Evolutionary conservation across 257 asterid genomes (phyloP), one percentile per base, ranked within the genome.

Genomic region (Solanum boliviense): DNA sequence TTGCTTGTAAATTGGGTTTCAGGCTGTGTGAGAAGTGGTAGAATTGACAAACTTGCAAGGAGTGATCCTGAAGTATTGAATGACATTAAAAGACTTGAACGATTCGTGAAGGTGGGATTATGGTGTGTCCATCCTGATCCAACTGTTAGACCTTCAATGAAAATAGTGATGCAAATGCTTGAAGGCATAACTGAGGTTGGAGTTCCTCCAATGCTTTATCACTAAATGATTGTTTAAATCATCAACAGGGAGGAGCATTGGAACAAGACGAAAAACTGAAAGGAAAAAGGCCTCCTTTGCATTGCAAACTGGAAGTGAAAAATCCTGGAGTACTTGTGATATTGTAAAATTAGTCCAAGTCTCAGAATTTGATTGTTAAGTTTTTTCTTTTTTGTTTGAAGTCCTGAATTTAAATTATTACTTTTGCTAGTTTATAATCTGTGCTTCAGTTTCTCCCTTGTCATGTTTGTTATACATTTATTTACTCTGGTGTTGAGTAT

Each of bases 61-160:
- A n/a, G 31, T 65, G 88, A 84, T 65, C 86, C 52, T 11, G 88
- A 88, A 29, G 16, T 71, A n/a, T 36, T 38, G 81, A 85, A 81
- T 65, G 88, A 85, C 25, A n/a, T 88, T 73, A 88, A 41, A 68
- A 70, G 60, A 48, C n/a, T 88, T 32, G 86, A 88, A 70, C 48
- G 73, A 85, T 44, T 88, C 1, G 81, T 84, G 2, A 88, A 38
- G 84, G 83, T 85, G 34, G 90, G 83, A 58, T 36, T 88, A 9
- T 88, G 90, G 90, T 88, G 90, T 67, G 44, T 88, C 58, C 88
- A 84, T 9, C 71, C 67, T 25, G 83, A 88, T 85, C 90, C 88
- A 27, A 27, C 2, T 44, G 15, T 85, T 32, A 85, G 88, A 60
- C 90, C 90, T 15, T 85, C 86, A 35, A 88, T 88, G 90, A 88